Conservation (phyloP, 2,329 filamentous ascomycete species). For the Zopfia rhizophila region DNA sequence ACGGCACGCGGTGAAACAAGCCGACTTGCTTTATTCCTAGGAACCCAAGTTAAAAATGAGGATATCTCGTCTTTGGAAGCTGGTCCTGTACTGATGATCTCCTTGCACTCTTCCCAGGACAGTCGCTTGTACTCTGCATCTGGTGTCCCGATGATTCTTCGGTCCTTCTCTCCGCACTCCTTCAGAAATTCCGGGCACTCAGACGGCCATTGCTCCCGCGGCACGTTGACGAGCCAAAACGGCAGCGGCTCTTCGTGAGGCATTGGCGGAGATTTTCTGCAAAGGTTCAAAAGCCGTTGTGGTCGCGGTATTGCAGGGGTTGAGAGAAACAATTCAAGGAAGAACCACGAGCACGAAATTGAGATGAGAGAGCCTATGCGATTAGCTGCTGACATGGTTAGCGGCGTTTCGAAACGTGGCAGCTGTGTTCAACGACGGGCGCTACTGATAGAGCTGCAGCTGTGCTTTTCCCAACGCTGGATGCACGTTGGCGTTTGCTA, state of each 20-base stretch:
- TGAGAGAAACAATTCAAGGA: background rate
- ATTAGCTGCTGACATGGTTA: constrained; percentile 12
- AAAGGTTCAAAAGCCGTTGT: no score
- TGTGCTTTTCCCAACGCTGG: no score
- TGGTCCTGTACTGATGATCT: constrained; percentile 59
- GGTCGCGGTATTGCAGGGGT: constrained; percentile 9
- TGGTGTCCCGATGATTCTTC: constrained; percentile 73
- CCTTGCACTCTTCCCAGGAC: constrained; percentile 75
- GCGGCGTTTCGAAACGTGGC: constrained; percentile 14
- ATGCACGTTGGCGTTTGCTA: background rate
- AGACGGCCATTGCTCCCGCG: constrained; percentile 67
- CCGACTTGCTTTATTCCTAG: constrained; percentile 74
- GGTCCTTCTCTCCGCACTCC: constrained; percentile 73
- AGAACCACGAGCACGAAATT: constrained; percentile 1
- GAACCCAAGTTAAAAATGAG: constrained; percentile 6
- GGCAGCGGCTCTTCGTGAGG: constrained; percentile 56
- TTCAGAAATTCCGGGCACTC: constrained; percentile 78
- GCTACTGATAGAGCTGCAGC: no score
- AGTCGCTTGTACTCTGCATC: constrained; percentile 72
- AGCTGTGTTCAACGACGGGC: no score
- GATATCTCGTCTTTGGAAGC: background rate
- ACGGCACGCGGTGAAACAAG: constrained; percentile 79
- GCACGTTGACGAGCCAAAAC: constrained; percentile 88
- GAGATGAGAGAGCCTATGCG: background rate
- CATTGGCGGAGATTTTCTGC: constrained; percentile 29